These are phyloP conservation scores for Ilyonectria robusta DNA, from an alignment of 2,329 filamentous ascomycete species.

Conservation along the genomic window DNA sequence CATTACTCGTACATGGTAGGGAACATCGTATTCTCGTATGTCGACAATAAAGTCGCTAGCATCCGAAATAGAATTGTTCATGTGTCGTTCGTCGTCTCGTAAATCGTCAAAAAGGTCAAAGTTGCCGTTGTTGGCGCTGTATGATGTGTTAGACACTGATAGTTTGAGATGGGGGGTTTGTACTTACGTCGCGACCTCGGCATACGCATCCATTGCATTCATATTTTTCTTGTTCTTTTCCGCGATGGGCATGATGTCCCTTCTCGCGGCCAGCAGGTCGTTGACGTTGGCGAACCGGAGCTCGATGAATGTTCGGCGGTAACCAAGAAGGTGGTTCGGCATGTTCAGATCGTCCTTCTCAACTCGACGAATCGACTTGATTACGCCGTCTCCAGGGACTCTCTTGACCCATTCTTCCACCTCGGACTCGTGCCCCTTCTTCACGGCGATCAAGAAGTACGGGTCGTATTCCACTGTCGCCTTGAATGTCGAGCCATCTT, in stretches of 20 bases:
- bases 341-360: constrained; percentile 95
- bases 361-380: constrained; percentile 82
- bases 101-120: constrained; percentile 96
- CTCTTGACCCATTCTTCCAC: constrained; percentile 95
- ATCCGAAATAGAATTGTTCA: constrained; percentile 82
- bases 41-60: constrained; percentile 98
- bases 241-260: constrained; percentile 88
- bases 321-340: constrained; percentile 96
- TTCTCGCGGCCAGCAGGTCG: constrained; percentile 87
- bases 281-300: constrained; percentile 89
- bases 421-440: constrained; percentile 88
- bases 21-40: constrained; percentile 99
- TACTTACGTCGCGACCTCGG: constrained; percentile 89
- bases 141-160: constrained; percentile 33
- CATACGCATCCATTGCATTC: constrained; percentile 98
- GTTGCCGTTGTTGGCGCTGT: constrained; percentile 77
- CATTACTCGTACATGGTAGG: constrained; percentile 98
- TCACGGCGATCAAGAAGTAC: constrained; percentile 94
- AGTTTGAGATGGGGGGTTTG: not conserved
- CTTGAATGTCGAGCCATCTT: constrained; percentile 92
- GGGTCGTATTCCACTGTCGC: constrained; percentile 96
- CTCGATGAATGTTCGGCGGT: constrained; percentile 89
- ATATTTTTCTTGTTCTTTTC: constrained; percentile 97
- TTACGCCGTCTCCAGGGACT: constrained; percentile 81
- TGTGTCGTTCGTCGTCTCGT: constrained; percentile 84